Percentiles rank a stretch among this genome's conserved stretches.
These are phyloP conservation scores for Globisporangium carolinianum DNA, from an alignment of 352 stramenopile species.

Conservation along the genomic window DNA sequence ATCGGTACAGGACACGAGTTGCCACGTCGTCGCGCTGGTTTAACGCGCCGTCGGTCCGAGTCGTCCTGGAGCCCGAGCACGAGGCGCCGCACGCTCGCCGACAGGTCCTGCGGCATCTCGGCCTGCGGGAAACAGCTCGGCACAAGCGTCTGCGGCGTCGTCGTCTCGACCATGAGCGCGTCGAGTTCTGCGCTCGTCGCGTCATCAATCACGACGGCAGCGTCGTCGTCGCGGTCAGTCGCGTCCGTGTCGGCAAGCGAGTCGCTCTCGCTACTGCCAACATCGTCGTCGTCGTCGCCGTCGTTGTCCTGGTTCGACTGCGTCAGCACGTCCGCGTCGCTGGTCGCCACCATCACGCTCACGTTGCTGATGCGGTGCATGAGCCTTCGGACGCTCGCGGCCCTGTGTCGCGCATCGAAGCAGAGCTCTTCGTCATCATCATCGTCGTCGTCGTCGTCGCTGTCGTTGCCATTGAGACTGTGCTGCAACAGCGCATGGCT, in stretches of 20 bases:
- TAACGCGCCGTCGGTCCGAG: conserved; percentile 29
- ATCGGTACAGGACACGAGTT: conserved; percentile 53
- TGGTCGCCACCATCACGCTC: neutral
- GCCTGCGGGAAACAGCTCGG: conserved; percentile 18
- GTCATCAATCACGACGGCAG: neutral
- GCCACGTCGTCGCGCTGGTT: conserved; percentile 33
- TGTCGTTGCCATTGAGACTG: neutral
- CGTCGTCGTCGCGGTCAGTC: neutral
- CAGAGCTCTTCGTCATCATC: conserved; percentile 9
- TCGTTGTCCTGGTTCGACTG: conserved; percentile 16
- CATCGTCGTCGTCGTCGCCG: conserved; percentile 8
- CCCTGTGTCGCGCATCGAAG: conserved; percentile 11
- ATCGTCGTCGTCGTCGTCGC: conserved; percentile 1
- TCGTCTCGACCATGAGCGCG: conserved; percentile 10
- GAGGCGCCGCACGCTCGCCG: conserved; percentile 62
- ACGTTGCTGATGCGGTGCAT: conserved; percentile 16
- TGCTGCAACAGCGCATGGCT: neutral
- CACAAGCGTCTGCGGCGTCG: conserved; percentile 7
- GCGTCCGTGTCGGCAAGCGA: conserved; percentile 1
- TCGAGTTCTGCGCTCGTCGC: conserved; percentile 6
- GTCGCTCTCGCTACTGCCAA: neutral
- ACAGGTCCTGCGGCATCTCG: conserved; percentile 62
- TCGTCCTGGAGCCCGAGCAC: conserved; percentile 72
- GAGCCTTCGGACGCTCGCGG: conserved; percentile 12
- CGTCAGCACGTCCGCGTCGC: neutral